Evolutionary conservation across 202 grass and related monocot species (phyloP), one percentile per base, ranked within the genome.

Genomic region (Sporobolus alterniflorus): DNA sequence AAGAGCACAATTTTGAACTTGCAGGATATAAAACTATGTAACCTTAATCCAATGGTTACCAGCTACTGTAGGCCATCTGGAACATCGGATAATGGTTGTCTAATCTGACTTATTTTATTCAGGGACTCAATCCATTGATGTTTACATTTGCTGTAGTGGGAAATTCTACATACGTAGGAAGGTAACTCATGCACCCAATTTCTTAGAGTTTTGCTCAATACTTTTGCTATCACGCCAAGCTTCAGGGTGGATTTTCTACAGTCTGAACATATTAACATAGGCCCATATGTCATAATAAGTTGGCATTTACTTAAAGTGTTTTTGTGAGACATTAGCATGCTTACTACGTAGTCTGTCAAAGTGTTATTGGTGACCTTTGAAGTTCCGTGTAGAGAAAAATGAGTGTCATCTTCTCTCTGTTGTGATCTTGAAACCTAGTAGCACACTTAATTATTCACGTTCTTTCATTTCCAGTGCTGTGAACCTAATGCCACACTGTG

Each of bases 61-160:
- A 44, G 56, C 20, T 39, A 63, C 56, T 12, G 17, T 48, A 11
- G 56, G 49, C 26, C 4, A 5, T 65, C 46, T 86, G 17, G 24
- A 48, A 72, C 61, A 11, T n/a, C 40, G 0, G 41, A 31, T 60
- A 30, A 62, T 72, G 50, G 50, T 63, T 84, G 74, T 79, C 75
- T 92, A 73, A 70, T 71, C 64, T 86, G 16, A 16, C 24, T 68
- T 85, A 42, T 39, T 85, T 57, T 59, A 48, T 89, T 64, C 89
- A 96, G 96, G 96, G 96, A 4, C 93, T 99, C 55, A 99, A 64
- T 87, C 96, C 93, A 11, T 68, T 99, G 36, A 99, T 99, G 96
- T 99, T 99, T 88, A 63, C 90, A 40, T 99, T 94, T 79, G 96
- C 93, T 65, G 71, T 99, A 63, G 47, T 90, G 73, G 97, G 97